Percentiles rank a stretch among this genome's conserved stretches.
phyloP scores from a whole-genome alignment of 2,329 filamentous ascomycete species.

The Diaporthe citrichinensis region DNA sequence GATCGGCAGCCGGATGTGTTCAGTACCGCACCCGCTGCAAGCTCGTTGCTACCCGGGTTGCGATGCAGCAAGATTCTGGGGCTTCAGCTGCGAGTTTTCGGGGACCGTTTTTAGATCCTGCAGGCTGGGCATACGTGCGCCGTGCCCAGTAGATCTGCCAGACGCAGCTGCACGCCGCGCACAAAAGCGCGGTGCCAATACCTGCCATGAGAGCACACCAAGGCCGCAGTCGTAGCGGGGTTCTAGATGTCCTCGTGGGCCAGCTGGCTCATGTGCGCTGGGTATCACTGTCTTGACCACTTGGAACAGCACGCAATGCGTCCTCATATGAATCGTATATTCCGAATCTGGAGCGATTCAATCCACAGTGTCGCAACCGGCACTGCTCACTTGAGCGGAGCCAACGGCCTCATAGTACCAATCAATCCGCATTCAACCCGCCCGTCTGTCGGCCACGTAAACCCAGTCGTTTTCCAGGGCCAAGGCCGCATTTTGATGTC shows the following conservation, averaged over 20 bases:
- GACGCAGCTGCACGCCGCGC: slow-evolving; percentile 23
- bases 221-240: background rate
- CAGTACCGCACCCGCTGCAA: background rate
- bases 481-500: background rate
- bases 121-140: slow-evolving; percentile 28
- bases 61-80: slow-evolving; percentile 1
- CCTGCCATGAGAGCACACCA: background rate
- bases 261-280: background rate
- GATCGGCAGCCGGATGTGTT: background rate
- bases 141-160: slow-evolving; percentile 23
- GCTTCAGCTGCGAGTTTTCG: background rate
- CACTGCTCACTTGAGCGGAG: background rate
- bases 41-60: background rate
- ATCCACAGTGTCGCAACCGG: background rate
- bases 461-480: background rate
- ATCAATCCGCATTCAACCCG: background rate
- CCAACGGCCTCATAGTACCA: background rate
- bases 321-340: background rate
- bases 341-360: background rate
- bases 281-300: background rate
- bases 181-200: slow-evolving; percentile 5
- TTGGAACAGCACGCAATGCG: background rate
- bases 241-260: background rate
- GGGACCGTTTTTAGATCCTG: background rate
- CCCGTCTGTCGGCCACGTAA: background rate